A percentile compares a stretch with the other conserved stretches of the same genome.
Conservation (phyloP, 768 basidiomycete genomes). For the Coprinellus aureogranulatus region DNA sequence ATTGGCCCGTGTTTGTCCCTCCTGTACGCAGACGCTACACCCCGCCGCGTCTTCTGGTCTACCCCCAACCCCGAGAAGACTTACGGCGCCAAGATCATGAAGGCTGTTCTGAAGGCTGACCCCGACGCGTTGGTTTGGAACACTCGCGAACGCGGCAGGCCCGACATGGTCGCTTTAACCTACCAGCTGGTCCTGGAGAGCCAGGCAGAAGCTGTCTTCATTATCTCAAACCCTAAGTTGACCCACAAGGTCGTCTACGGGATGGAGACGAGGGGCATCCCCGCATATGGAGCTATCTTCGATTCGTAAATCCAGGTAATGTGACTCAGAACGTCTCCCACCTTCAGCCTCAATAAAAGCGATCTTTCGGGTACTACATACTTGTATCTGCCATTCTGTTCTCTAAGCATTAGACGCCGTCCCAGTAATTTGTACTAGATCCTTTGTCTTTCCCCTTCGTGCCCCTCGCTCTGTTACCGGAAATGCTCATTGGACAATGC, state of each 20-base stretch:
- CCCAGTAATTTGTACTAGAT: too few species aligned
- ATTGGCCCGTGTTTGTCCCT: constrained; percentile 46
- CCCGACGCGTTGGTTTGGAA: constrained; percentile 40
- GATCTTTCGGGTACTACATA: too few species aligned
- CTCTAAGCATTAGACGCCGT: too few species aligned
- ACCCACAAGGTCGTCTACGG: constrained; percentile 39
- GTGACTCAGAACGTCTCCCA: too few species aligned
- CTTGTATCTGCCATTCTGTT: too few species aligned
- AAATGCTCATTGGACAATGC: too few species aligned
- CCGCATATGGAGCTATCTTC: constrained; percentile 42
- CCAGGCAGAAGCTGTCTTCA: constrained; percentile 40
- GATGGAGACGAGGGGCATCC: constrained; percentile 39
- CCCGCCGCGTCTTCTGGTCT: constrained; percentile 40
- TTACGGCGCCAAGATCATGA: constrained; percentile 38
- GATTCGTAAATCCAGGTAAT: constrained; percentile 28
- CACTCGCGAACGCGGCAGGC: constrained; percentile 36
- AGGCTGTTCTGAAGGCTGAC: constrained; percentile 36
- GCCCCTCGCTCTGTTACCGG: too few species aligned
- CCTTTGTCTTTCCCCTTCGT: too few species aligned
- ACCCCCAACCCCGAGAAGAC: constrained; percentile 39
- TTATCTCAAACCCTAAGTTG: constrained; percentile 41
- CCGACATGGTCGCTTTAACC: constrained; percentile 39
- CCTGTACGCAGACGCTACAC: constrained; percentile 34
- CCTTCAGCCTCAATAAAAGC: too few species aligned
- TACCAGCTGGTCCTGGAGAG: constrained; percentile 36